These are phyloP conservation scores for Fusarium sp. DNA, from an alignment of 2,329 filamentous ascomycete genomes.

Conservation along the genomic window DNA sequence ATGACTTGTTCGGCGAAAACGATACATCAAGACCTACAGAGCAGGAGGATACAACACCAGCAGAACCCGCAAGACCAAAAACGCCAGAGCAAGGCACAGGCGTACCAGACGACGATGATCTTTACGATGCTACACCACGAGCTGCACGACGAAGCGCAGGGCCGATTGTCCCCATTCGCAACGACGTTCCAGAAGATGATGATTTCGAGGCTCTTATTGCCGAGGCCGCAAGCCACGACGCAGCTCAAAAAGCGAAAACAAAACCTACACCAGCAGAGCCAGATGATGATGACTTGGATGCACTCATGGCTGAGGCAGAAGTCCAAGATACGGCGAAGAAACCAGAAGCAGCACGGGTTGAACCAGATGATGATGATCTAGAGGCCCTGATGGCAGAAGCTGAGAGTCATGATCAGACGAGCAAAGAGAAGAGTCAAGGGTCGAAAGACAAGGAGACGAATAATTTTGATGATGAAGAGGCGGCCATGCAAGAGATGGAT, in stretches of 20 bases:
- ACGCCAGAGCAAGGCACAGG: conserved; percentile 36
- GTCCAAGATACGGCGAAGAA: conserved; percentile 22
- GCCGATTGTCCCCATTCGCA: conserved; percentile 32
- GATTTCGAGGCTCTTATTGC: conserved; percentile 65
- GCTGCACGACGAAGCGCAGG: conserved; percentile 7
- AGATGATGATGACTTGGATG: conserved; percentile 62
- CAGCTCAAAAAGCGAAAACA: conserved; percentile 20
- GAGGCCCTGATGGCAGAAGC: conserved; percentile 64
- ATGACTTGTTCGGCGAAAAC: conserved; percentile 36
- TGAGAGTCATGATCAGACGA: conserved; percentile 41
- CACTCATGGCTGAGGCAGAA: conserved; percentile 62
- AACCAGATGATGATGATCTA: conserved; percentile 56
- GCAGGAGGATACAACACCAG: conserved; percentile 50
- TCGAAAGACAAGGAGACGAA: conserved; percentile 32
- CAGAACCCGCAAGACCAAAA: conserved; percentile 43
- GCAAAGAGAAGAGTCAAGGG: neutral
- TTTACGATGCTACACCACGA: conserved; percentile 64
- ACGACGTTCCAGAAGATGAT: conserved; percentile 53
- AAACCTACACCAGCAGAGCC: conserved; percentile 11
- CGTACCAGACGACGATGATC: conserved; percentile 57
- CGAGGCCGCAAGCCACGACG: conserved; percentile 51
- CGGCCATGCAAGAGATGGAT: conserved; percentile 72
- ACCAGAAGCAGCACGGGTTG: conserved; percentile 9
- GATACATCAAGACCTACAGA: conserved; percentile 26
- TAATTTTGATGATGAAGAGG: conserved; percentile 70